A percentile compares a stretch with the other conserved stretches of the same genome.
Evolutionary conservation across 352 stramenopile genomes (phyloP).

Genomic region (Phytophthora crassamura): DNA sequence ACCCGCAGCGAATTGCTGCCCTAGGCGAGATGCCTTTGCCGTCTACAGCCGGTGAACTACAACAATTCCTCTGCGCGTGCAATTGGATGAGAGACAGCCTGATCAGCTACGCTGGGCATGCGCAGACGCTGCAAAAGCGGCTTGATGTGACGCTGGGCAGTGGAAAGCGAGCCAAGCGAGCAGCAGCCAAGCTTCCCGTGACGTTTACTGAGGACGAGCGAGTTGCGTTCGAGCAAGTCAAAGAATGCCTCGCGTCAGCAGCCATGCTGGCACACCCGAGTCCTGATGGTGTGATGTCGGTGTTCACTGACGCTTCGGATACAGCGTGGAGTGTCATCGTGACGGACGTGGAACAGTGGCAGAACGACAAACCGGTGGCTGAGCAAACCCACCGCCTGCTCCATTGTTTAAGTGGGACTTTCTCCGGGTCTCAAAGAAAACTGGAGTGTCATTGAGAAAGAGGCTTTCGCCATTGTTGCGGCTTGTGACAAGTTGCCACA

Average conservation of each 20-base stretch:
- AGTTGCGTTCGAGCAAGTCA: background rate
- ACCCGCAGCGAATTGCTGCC: background rate
- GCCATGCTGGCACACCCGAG: conserved; percentile 3
- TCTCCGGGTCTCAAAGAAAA: background rate
- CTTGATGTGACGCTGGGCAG: background rate
- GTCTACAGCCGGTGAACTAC: background rate
- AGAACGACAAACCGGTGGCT: background rate
- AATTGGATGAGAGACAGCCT: conserved; percentile 2
- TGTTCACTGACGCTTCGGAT: conserved; percentile 11
- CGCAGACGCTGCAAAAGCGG: background rate
- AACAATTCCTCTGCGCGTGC: background rate
- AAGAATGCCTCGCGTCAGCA: background rate
- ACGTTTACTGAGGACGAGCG: background rate
- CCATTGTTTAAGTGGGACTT: background rate
- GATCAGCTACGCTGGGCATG: conserved; percentile 2
- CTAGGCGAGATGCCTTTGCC: background rate
- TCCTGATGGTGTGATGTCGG: background rate
- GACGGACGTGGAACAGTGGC: background rate
- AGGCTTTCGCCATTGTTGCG: too few species aligned
- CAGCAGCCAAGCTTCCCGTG: background rate
- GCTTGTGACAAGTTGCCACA: too few species aligned
- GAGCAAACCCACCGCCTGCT: conserved; percentile 2
- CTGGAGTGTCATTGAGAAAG: conserved; percentile 8
- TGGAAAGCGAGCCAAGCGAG: conserved; percentile 6
- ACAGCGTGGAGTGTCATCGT: conserved; percentile 4